phyloP scores from a whole-genome alignment of 2,329 filamentous ascomycete species.

The Teratosphaeria nubilosa region DNA sequence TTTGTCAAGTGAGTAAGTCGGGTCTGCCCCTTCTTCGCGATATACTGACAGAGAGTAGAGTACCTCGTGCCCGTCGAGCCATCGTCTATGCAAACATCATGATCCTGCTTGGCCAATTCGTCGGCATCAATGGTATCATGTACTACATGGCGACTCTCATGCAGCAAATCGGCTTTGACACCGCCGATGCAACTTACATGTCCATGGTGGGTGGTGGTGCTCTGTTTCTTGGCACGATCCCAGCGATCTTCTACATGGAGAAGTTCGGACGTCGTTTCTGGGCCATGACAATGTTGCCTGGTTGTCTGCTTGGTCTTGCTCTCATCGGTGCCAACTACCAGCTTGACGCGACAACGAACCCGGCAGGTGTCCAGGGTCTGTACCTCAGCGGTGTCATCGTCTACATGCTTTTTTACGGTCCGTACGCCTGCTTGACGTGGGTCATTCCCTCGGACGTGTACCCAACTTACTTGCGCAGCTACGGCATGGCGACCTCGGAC shows the following conservation, averaged over 20 bases:
- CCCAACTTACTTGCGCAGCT: conserved; percentile 60
- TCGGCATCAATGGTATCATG: conserved; percentile 58
- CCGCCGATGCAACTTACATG: conserved; percentile 59
- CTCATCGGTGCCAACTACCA: conserved; percentile 57
- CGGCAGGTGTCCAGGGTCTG: conserved; percentile 35
- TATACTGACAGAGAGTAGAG: conserved; percentile 12
- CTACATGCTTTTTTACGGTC: conserved; percentile 59
- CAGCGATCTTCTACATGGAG: conserved; percentile 53
- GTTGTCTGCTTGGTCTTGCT: conserved; percentile 60
- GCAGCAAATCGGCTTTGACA: conserved; percentile 56
- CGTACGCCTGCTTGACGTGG: conserved; percentile 17
- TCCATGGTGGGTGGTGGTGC: conserved; percentile 61
- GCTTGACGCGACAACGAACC: conserved; percentile 31
- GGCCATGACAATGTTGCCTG: conserved; percentile 61
- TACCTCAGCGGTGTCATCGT: conserved; percentile 59
- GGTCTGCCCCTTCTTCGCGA: background rate
- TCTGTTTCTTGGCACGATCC: conserved; percentile 45
- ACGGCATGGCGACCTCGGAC: conserved; percentile 63
- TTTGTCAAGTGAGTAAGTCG: conserved; percentile 55
- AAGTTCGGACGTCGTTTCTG: conserved; percentile 63
- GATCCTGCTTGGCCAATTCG: conserved; percentile 61
- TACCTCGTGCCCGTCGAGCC: conserved; percentile 55
- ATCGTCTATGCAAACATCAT: conserved; percentile 60
- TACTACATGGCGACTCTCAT: conserved; percentile 64
- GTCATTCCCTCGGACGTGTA: conserved; percentile 54